Percentiles rank a stretch among this genome's conserved stretches.
Evolutionary conservation across 2,329 filamentous ascomycete species (phyloP).

Genomic region (Fonsecaea multimorphosa): DNA sequence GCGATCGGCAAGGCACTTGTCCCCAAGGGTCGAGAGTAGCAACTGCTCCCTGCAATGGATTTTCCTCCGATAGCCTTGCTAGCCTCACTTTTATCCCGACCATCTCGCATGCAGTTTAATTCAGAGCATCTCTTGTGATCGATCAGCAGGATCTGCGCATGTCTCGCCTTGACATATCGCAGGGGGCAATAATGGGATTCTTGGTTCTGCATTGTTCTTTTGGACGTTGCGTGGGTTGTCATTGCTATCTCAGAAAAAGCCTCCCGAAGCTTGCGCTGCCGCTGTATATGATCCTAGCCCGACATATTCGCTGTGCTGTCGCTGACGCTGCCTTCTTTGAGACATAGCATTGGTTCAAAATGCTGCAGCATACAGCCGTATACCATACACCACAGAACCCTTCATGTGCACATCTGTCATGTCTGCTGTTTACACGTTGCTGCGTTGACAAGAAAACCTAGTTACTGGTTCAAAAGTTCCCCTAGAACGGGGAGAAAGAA

Average conservation of each 20-base stretch:
- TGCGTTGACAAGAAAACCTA: conserved; percentile 18
- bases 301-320: conserved; percentile 1
- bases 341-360: not conserved
- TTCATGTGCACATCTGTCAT: conserved; percentile 15
- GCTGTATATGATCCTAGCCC: conserved; percentile 16
- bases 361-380: conserved; percentile 4
- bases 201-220: conserved; percentile 17
- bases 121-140: conserved; percentile 9
- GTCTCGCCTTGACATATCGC: conserved; percentile 19
- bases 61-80: conserved; percentile 9
- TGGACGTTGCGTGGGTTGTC: conserved; percentile 13
- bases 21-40: not conserved
- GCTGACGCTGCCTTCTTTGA: not conserved
- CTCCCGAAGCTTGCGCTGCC: conserved; percentile 21
- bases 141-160: conserved; percentile 17
- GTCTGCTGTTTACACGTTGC: conserved; percentile 19
- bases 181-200: conserved; percentile 1
- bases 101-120: conserved; percentile 2
- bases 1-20: conserved; percentile 14
- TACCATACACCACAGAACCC: conserved; percentile 10
- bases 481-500: conserved; percentile 25
- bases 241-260: conserved; percentile 24
- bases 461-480: conserved; percentile 14
- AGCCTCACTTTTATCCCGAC: conserved; percentile 15
- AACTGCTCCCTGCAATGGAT: not conserved